phyloP scores from a whole-genome alignment of 2,329 filamentous ascomycete genomes.

The Nemania bipapillata region DNA sequence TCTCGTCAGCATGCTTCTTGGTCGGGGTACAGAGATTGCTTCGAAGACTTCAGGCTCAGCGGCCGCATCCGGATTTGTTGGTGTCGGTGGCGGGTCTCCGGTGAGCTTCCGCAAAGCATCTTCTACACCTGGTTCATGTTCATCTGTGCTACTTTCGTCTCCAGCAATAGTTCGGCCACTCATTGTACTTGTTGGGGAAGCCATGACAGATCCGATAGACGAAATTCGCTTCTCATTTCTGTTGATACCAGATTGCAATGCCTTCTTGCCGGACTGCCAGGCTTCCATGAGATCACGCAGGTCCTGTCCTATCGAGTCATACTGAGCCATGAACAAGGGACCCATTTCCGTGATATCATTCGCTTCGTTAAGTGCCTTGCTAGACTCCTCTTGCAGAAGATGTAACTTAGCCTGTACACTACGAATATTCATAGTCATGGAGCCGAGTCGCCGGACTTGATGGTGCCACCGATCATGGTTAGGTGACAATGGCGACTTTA shows the following conservation, averaged over 20 bases:
- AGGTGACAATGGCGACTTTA: constrained; percentile 72
- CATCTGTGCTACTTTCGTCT: constrained; percentile 65
- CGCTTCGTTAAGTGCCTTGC: constrained; percentile 78
- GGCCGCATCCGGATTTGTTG: constrained; percentile 66
- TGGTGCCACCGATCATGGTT: constrained; percentile 85
- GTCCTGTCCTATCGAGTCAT: constrained; percentile 92
- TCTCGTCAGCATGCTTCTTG: constrained; percentile 76
- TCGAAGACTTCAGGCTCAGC: constrained; percentile 88
- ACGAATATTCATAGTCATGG: constrained; percentile 87
- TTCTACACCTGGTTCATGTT: constrained; percentile 59
- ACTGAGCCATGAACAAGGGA: constrained; percentile 82
- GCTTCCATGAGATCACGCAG: constrained; percentile 81
- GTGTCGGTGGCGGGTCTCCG: constrained; percentile 67
- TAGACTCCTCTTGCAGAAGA: constrained; percentile 88
- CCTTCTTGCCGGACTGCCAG: constrained; percentile 88
- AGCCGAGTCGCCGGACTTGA: constrained; percentile 87
- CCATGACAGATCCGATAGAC: constrained; percentile 65
- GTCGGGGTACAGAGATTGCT: constrained; percentile 80
- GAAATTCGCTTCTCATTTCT: constrained; percentile 78
- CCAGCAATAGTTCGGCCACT: constrained; percentile 75
- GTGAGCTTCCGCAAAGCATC: constrained; percentile 81
- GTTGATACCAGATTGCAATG: constrained; percentile 82
- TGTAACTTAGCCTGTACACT: constrained; percentile 95
- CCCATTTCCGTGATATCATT: constrained; percentile 79
- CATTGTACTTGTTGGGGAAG: constrained; percentile 71